Base-by-base conservation (phyloP, 2,329 filamentous ascomycete genomes). In the Ceratocystis huliohia region DNA sequence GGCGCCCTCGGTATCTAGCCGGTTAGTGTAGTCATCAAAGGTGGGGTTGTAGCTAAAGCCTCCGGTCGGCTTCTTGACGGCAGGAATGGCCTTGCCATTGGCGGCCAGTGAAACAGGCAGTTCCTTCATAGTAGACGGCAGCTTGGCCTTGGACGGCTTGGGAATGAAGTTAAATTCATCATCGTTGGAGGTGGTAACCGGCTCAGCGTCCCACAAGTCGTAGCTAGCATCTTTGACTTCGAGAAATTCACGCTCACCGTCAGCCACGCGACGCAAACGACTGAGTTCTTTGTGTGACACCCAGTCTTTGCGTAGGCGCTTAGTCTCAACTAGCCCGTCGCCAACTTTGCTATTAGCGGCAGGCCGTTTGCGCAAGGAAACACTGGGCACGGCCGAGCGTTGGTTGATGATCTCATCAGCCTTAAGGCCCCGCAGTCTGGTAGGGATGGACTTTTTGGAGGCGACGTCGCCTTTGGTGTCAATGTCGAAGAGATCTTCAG, bases 1-100 rank as follows among this genome's bases (percentile, higher is more conserved):
- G 66, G 86, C 82, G 59, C 90, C 88, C 75, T 95, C 90, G 53
- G 84, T 80, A 22, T 83, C 81, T 57, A 96, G 78, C 17, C 93
- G 83, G 7, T 84, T 81, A 71, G 92, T 87, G 81, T 95, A 99
- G 69, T 96, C 91, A 69, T 85, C 82, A 71, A 95, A 95, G 5
- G 84, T 79, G 0, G 94, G 94, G 74, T 99, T 99, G 78, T 99
- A 99, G 71, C 90, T 96, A 75, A 87, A 90, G 68, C 90, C 91
- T 17, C 87, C 90, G 5, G 85, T 82, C 1, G 94, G 94, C 72
- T 86, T 88, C 69, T 82, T 81, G 0, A 99, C 88, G 2, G 91
- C 86, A 1, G 90, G 88, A 7, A 96, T 80, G 0, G 82, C 76
- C 74, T 93, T 96, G 46, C 91, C 92, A 72, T 82, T 90, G 56